Conservation (phyloP, 805 yeast species). For the Wickerhamomyces bovis region DNA sequence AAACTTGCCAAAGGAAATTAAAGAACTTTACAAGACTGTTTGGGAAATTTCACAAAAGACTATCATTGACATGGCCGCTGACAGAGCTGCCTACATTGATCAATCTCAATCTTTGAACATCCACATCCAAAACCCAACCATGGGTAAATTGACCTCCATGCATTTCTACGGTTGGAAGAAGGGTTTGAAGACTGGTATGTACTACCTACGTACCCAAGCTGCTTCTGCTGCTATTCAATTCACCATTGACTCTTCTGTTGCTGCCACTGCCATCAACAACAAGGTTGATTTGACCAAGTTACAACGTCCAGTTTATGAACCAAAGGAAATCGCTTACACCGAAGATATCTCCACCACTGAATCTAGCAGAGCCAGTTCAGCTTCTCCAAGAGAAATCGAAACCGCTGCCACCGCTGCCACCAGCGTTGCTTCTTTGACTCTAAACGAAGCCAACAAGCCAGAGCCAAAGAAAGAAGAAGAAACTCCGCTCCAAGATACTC, state of each 20-base stretch:
- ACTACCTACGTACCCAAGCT: conserved; percentile 94
- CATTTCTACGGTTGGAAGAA: conserved; percentile 99
- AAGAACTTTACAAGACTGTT: conserved; percentile 82
- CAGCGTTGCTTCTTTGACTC: conserved; percentile 34
- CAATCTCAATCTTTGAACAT: conserved; percentile 92
- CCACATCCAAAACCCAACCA: conserved; percentile 79
- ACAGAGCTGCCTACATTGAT: conserved; percentile 75
- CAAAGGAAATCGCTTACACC: conserved; percentile 16
- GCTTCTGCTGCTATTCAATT: conserved; percentile 95
- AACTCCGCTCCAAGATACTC: conserved; percentile 22
- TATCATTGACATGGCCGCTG: conserved; percentile 81
- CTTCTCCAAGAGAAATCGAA: conserved; percentile 29
- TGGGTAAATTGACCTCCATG: conserved; percentile 97
- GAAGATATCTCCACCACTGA: conserved; percentile 10
- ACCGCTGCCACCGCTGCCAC: conserved; percentile 31
- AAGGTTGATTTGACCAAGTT: conserved; percentile 30
- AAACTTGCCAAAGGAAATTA: conserved; percentile 67
- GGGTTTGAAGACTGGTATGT: conserved; percentile 98
- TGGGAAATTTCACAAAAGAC: conserved; percentile 92
- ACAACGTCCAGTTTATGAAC: conserved; percentile 32
- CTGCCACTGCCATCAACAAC: conserved; percentile 77
- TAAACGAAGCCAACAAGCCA: conserved; percentile 29
- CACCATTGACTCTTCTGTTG: conserved; percentile 84
- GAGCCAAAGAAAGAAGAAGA: conserved; percentile 18
- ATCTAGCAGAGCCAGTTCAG: conserved; percentile 21